phyloP scores from a whole-genome alignment of 805 yeast genomes.

The Barnettozyma siamensis region DNA sequence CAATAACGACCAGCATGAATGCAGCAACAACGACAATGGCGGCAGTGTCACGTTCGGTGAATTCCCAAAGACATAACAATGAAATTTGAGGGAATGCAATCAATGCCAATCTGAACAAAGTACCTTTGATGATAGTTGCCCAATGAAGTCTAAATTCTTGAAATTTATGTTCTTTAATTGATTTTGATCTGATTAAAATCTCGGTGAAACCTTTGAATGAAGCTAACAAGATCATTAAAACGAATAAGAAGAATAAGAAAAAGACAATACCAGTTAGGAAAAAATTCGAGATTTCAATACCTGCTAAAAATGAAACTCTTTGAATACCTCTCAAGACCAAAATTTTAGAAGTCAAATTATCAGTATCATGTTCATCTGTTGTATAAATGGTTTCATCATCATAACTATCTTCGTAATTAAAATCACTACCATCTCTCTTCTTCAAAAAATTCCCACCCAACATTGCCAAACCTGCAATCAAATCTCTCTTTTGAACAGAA shows the following conservation, averaged over 20 bases:
- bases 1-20: conserved; percentile 52
- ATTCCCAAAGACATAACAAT: conserved; percentile 83
- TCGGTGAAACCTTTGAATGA: conserved; percentile 69
- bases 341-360: conserved; percentile 56
- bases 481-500: conserved; percentile 65
- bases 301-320: conserved; percentile 80
- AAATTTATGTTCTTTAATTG: conserved; percentile 58
- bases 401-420: conserved; percentile 40
- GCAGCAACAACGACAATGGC: conserved; percentile 80
- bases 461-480: conserved; percentile 12
- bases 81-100: conserved; percentile 86
- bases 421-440: conserved; percentile 32
- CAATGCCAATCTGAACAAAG: conserved; percentile 74
- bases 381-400: conserved; percentile 56
- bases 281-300: conserved; percentile 79
- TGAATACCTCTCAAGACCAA: conserved; percentile 85
- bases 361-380: conserved; percentile 60
- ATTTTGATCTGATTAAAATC: conserved; percentile 49
- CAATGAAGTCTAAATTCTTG: conserved; percentile 76
- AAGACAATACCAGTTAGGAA: conserved; percentile 85
- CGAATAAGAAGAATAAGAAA: conserved; percentile 70
- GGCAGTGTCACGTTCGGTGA: conserved; percentile 74
- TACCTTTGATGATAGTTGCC: conserved; percentile 82
- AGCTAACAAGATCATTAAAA: conserved; percentile 47
- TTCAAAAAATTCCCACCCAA: conserved; percentile 24